These are phyloP conservation scores for Didymella segeticola DNA, from an alignment of 2,329 filamentous ascomycete genomes.

Conservation along the genomic window DNA sequence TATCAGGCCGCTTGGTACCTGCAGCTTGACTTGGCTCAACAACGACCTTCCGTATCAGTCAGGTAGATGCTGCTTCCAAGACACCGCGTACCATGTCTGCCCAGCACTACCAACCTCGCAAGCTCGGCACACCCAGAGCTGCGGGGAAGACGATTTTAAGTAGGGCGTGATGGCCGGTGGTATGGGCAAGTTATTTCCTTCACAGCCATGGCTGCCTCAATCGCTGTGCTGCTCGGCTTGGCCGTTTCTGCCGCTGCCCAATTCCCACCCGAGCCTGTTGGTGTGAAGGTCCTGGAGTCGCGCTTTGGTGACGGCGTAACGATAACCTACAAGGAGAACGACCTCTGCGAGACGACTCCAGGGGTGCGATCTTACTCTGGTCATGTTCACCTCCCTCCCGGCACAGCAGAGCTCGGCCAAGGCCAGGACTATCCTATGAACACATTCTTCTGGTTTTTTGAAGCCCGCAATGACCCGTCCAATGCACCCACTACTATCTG, in stretches of 20 bases:
- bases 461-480: constrained; percentile 26
- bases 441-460: constrained; percentile 32
- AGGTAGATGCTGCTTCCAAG: constrained; percentile 1
- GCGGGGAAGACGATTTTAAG: constrained; percentile 1
- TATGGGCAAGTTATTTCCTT: neutral
- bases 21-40: constrained; percentile 6
- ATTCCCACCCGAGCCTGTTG: constrained; percentile 20
- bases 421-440: constrained; percentile 32
- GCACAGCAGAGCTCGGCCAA: constrained; percentile 26
- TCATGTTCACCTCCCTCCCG: constrained; percentile 49
- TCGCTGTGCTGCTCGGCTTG: constrained; percentile 5
- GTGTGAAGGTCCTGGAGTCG: constrained; percentile 26
- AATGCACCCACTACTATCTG: constrained; percentile 26
- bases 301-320: constrained; percentile 30
- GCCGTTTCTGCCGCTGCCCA: constrained; percentile 19
- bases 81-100: constrained; percentile 1
- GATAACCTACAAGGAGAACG: constrained; percentile 43
- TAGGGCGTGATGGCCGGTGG: neutral
- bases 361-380: constrained; percentile 61
- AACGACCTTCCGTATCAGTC: constrained; percentile 10
- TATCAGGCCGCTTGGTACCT: neutral
- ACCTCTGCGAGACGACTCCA: constrained; percentile 61
- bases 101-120: constrained; percentile 7
- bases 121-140: neutral
- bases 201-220: neutral